phyloP scores from a whole-genome alignment of 1,139 yeast species.

The Lodderomyces metapsilosis region DNA sequence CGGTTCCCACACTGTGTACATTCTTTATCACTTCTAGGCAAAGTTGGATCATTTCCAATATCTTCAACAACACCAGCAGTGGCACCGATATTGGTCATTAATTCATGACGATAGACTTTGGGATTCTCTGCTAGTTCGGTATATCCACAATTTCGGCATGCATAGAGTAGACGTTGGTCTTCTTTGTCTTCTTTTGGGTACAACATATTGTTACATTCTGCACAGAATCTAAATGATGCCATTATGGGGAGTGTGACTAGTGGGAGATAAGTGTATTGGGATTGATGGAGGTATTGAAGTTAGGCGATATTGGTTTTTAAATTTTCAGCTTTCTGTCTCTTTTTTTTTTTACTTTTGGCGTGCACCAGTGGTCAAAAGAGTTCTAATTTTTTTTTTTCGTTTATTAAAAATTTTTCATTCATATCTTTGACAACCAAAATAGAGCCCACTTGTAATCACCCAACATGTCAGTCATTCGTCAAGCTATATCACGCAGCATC shows the following conservation, averaged over 20 bases:
- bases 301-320: no score
- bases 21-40: constrained; percentile 90
- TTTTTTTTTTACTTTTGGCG: no score
- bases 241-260: constrained; percentile 41
- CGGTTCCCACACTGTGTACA: constrained; percentile 87
- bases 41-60: constrained; percentile 92
- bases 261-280: no score
- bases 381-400: constrained; percentile 1
- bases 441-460: background rate
- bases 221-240: constrained; percentile 92
- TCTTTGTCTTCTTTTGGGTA: constrained; percentile 96
- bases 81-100: constrained; percentile 85
- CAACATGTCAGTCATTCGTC: constrained; percentile 30
- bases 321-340: background rate
- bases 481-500: constrained; percentile 35
- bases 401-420: constrained; percentile 6
- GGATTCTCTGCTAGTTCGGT: constrained; percentile 90
- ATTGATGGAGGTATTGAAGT: no score
- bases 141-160: constrained; percentile 93
- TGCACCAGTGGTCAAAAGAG: background rate
- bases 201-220: constrained; percentile 96
- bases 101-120: constrained; percentile 88
- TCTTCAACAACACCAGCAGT: constrained; percentile 98
- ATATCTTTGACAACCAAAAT: background rate
- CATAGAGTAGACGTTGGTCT: constrained; percentile 69